These are phyloP conservation scores for Mucor saturninus DNA, from an alignment of 371 early-diverging fungal genomes.

Conservation along the genomic window DNA sequence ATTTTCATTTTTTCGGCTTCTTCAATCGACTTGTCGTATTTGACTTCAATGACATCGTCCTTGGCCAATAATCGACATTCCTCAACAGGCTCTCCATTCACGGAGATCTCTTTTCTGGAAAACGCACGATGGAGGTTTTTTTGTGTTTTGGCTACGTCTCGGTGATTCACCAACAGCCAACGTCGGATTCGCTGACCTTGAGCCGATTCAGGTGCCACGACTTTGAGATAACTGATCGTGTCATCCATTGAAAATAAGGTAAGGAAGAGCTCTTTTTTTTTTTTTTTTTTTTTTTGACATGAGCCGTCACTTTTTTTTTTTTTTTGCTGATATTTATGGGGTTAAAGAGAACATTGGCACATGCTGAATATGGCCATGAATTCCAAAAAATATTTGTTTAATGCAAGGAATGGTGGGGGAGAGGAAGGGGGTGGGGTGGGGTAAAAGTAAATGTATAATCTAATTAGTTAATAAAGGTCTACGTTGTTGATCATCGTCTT, in stretches of 20 bases:
- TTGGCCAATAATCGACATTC: conserved; percentile 47
- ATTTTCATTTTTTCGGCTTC: conserved; percentile 36
- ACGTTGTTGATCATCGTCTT: conserved; percentile 16
- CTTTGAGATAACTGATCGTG: conserved; percentile 12
- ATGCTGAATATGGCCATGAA: too few relatives aligned
- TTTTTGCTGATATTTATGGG: too few relatives aligned
- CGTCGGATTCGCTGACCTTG: conserved; percentile 28
- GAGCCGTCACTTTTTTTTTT: not conserved
- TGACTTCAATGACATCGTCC: conserved; percentile 50
- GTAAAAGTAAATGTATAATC: not conserved
- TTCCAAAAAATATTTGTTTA: too few relatives aligned
- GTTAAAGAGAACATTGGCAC: too few relatives aligned
- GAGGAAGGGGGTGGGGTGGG: too few relatives aligned
- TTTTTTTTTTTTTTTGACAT: not conserved
- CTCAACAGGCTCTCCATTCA: conserved; percentile 51
- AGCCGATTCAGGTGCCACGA: conserved; percentile 14
- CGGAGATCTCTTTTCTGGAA: conserved; percentile 45
- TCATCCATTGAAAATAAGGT: not conserved
- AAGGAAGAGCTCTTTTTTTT: too few relatives aligned
- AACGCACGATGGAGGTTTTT: conserved; percentile 40
- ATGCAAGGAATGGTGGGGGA: too few relatives aligned
- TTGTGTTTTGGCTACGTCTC: conserved; percentile 41
- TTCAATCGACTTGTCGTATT: conserved; percentile 45
- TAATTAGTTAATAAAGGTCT: conserved; percentile 14
- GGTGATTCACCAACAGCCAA: conserved; percentile 32